Evolutionary conservation across 1,139 yeast species (phyloP).

Genomic region (Barnettozyma hawaiiensis): DNA sequence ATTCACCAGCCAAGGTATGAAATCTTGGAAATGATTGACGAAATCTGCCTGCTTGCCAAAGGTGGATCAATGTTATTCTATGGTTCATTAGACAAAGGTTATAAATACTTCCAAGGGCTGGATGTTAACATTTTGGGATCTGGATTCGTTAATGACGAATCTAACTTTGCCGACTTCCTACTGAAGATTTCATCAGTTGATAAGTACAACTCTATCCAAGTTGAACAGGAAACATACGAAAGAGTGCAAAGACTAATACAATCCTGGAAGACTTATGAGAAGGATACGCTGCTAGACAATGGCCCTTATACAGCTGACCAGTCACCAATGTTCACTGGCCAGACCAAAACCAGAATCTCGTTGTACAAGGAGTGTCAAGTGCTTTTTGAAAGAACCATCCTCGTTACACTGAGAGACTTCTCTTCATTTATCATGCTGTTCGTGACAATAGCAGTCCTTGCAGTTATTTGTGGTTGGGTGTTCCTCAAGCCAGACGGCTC

Average conservation of each 20-base stretch:
- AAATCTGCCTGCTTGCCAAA: slow-evolving; percentile 57
- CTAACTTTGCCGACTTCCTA: slow-evolving; percentile 59
- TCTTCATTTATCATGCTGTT: slow-evolving; percentile 48
- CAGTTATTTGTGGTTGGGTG: slow-evolving; percentile 64
- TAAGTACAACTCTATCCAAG: slow-evolving; percentile 34
- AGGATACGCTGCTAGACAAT: slow-evolving; percentile 4
- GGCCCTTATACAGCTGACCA: slow-evolving; percentile 1
- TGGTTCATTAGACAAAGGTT: slow-evolving; percentile 45
- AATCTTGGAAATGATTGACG: slow-evolving; percentile 59
- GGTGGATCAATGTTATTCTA: slow-evolving; percentile 61
- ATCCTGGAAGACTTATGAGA: slow-evolving; percentile 40
- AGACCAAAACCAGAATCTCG: slow-evolving; percentile 43
- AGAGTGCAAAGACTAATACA: slow-evolving; percentile 43
- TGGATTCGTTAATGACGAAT: slow-evolving; percentile 35
- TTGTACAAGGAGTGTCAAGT: slow-evolving; percentile 47
- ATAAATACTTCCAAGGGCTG: slow-evolving; percentile 41
- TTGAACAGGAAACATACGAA: slow-evolving; percentile 39
- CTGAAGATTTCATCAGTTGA: slow-evolving; percentile 72
- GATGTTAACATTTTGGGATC: slow-evolving; percentile 33
- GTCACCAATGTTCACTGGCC: slow-evolving; percentile 4
- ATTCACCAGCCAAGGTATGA: slow-evolving; percentile 86
- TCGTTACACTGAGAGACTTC: slow-evolving; percentile 57
- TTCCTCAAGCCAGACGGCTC: slow-evolving; percentile 60
- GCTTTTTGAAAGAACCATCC: slow-evolving; percentile 49
- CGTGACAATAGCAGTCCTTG: slow-evolving; percentile 35